Base-by-base conservation (phyloP, 2,329 filamentous ascomycete genomes). In the Claviceps maximensis region DNA sequence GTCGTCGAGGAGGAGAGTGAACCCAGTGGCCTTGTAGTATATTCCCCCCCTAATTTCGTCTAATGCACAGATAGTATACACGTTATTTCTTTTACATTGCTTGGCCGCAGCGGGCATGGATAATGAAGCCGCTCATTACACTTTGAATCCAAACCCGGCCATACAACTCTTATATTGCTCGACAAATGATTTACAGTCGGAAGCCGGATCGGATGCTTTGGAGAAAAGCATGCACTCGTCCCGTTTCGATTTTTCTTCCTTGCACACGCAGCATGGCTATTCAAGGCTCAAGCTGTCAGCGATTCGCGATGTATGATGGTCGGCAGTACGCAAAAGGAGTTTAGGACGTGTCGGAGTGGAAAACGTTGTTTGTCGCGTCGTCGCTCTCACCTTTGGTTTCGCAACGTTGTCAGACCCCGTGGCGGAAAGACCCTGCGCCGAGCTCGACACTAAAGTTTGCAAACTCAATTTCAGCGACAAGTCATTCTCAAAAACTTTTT, bases 161-260 rank as follows among this genome's bases (percentile, higher is more conserved):
- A 98, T 97, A 70, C 93, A 98, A 60, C 72, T 82, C 72, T 83
- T 84, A 74, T 98, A 98, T 66, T 87, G 83, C 29, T 88, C 81
- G 58, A 98, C 86, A 57, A 88, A 78, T 50, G 83, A 79, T 69
- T 83, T 79, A 77, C 93, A 98, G 63, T 94, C 89, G 64, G 81
- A 78, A 62, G 87, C 80, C 41, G 93, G 88, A 65, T 96, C 86
- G 64, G 84, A 78, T 56, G 87, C 78, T 57, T 81, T 89, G 53
- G 89, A 95, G 75, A 97, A 96, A 53, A 98, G 86, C 91, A 98
- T 97, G 77, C 93, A 98, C 72, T 98, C 90, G 73, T 98, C 93
- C 58, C 93, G 88, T 61, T 79, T 79, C 41, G 87, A 77, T 71
- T 98, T 98, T 70, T 98, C 89, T 46, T 93, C 82, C 67, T 90